Base-by-base conservation (phyloP, 805 yeast genomes). In the Yamadazyma scolyti region DNA sequence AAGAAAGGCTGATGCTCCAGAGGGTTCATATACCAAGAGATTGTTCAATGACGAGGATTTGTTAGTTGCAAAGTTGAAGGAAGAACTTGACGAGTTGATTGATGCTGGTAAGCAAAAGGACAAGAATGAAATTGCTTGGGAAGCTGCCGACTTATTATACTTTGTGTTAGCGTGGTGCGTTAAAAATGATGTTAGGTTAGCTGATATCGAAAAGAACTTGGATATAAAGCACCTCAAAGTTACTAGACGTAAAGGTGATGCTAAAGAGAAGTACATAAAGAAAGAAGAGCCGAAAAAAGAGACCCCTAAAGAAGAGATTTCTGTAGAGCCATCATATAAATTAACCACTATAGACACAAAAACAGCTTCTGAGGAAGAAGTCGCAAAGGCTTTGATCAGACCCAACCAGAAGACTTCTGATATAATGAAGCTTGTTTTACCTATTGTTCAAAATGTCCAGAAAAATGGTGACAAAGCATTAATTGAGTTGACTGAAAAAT, bases 401-500 rank as follows among this genome's bases (percentile, higher is more conserved):
- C 99, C 99, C n/a, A 93, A 86, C 30, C 97, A 93, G 62, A 82
- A 83, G 50, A 85, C 96, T 14, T 72, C 89, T 13, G 93, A 87
- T 49, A 94, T 93, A 41, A 87, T 89, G 95, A 79, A 82, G 43
- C 71, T 93, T 32, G 97, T 94, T 16, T 74, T 79, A 23, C 98
- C 98, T 23, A 93, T 93, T 39, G 79, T 93, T 26, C 78, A 83
- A 21, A 72, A 75, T 31, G 97, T 93, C 16, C 78, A 76, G 46
- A 50, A 58, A 5, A 73, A 76, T 26, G 98, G 98, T 42, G 97
- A 93, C 52, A 69, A 70, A 32, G 97, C 97, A 0, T 67, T 93
- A 34, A 47, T 93, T n/a, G 96, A 88, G 56, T 72, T 79, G 39
- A 89, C 98, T 6, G 87, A 77, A 31, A 88, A 87, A 60, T 93